Evolutionary conservation across 2,329 filamentous ascomycete genomes (phyloP), one percentile per base, ranked within the genome.

Genomic region (Colletotrichum sp.): DNA sequence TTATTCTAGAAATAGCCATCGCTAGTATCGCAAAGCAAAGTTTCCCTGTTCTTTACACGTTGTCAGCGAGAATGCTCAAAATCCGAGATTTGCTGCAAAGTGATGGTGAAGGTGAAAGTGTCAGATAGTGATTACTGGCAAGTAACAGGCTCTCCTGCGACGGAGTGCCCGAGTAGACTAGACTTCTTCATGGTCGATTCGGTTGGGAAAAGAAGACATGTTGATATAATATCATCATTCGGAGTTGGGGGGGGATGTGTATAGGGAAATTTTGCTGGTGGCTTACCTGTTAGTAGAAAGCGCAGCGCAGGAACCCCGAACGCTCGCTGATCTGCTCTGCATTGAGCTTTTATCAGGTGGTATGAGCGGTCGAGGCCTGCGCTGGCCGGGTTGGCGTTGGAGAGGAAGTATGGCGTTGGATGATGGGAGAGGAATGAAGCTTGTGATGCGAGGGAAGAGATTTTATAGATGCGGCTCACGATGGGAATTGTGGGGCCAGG

Each of bases 91-190:
- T 73, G 39, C 57, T 44, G 55, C 60, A 52, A 75, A 68, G 64
- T 26, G 66, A 52, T 63, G 52, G n/a, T 39, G 32, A n/a, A 39
- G 64, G 36, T n/a, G 34, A 22, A 32, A 57, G 60, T 78, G 71
- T 95, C 94, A 95, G 94, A 95, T 92, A 92, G 90, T 88, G 86
- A 89, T 93, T 96, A 96, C 94, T 96, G 94, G 94, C 94, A 95
- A 96, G 94, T 96, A 96, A 93, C 94, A 95, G 93, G 92, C 90
- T 85, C 83, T 57, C 85, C 89, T 84, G 59, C 88, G 82, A 84
- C 83, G 86, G 86, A 52, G 86, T 87, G 88, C 92, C 93, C 93
- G 92, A 88, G 90, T 88, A 93, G 90, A 90, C 89, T 88, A 84
- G 88, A 83, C 88, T 93, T 95, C 93, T 92, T 95, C 94, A 96